phyloP scores from a whole-genome alignment of 2,329 filamentous ascomycete species.

The Albifimbria verrucaria region DNA sequence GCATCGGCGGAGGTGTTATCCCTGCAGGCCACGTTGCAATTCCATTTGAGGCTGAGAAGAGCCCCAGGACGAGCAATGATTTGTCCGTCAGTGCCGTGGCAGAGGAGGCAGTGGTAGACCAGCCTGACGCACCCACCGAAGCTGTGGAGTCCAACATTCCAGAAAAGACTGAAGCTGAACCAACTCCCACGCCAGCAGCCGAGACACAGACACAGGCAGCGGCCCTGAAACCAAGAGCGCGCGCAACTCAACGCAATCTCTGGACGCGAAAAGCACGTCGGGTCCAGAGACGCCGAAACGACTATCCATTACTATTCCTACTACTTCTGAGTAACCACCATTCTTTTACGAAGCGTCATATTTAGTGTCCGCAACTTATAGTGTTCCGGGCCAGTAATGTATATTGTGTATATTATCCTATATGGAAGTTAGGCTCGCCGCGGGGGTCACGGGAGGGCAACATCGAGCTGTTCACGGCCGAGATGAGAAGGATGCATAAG shows the following conservation, averaged over 20 bases:
- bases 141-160: not conserved
- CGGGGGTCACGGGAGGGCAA: no score
- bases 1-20: conserved; percentile 86
- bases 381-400: conserved; percentile 11
- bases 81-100: not conserved
- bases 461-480: no score
- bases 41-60: conserved; percentile 26
- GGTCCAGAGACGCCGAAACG: conserved; percentile 21
- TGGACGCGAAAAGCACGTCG: conserved; percentile 20
- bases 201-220: not conserved
- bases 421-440: no score
- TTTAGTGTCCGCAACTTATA: not conserved
- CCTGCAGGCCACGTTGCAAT: conserved; percentile 48
- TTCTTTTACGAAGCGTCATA: not conserved
- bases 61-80: conserved; percentile 32
- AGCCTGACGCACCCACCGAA: not conserved
- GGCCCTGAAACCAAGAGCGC: conserved; percentile 9
- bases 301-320: conserved; percentile 25
- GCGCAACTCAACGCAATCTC: conserved; percentile 22
- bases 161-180: not conserved
- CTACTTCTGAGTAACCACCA: conserved; percentile 10
- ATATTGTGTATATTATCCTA: conserved; percentile 14
- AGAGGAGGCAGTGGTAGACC: conserved; percentile 12
- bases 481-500: no score
- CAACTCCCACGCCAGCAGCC: not conserved